Conservation (phyloP, 202 grass and related monocot species). For the Alloteropsis angusta region DNA sequence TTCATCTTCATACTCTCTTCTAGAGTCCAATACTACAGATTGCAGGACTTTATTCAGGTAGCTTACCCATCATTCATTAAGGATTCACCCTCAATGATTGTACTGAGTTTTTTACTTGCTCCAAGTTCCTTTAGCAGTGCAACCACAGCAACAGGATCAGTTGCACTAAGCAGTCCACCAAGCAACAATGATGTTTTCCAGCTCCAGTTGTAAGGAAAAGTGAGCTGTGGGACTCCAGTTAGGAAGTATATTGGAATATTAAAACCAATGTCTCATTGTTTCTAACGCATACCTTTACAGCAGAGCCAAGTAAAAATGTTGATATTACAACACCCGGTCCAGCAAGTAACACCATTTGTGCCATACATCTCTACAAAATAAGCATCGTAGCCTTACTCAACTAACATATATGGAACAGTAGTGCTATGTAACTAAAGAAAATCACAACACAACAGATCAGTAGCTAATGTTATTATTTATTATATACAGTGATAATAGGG, state of each 20-base stretch:
- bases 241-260: background rate
- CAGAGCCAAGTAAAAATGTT: slow-evolving; percentile 54
- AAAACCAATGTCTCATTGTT: background rate
- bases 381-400: background rate
- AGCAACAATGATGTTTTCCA: slow-evolving; percentile 93
- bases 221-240: slow-evolving; percentile 32
- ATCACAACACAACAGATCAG: background rate
- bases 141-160: slow-evolving; percentile 86
- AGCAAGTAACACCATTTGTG: slow-evolving; percentile 82
- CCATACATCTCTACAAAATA: slow-evolving; percentile 69
- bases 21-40: background rate
- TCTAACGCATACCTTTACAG: slow-evolving; percentile 59
- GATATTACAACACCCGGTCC: slow-evolving; percentile 85
- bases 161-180: slow-evolving; percentile 85
- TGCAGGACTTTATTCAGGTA: background rate
- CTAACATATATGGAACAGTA: background rate
- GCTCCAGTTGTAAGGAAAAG: slow-evolving; percentile 84
- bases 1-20: background rate
- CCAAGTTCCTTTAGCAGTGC: slow-evolving; percentile 85
- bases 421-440: background rate
- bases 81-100: slow-evolving; percentile 93
- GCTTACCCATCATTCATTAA: slow-evolving; percentile 93
- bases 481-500: background rate
- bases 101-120: slow-evolving; percentile 87
- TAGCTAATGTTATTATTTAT: background rate